A percentile compares a stretch with the other conserved stretches of the same genome.
Evolutionary conservation across 1,139 yeast species (phyloP).

Genomic region (Candida pseudoviswanathii): DNA sequence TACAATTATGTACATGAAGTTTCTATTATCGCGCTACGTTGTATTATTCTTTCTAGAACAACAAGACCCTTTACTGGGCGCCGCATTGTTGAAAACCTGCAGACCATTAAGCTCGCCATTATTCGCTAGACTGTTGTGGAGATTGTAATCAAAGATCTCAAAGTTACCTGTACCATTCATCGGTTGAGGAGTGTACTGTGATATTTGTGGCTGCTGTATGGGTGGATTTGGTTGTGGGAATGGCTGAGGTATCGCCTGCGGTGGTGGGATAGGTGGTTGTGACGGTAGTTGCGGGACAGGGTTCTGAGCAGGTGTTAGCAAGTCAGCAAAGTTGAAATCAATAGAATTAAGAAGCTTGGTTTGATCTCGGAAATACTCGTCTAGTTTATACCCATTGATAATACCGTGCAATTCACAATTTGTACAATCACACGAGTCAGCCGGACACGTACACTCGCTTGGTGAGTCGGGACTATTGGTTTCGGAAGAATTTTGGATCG

Average conservation of each 20-base stretch:
- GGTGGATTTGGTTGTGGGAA: slow-evolving; percentile 15
- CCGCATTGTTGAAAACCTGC: background rate
- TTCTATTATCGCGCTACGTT: background rate
- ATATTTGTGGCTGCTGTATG: background rate
- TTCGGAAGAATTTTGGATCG: slow-evolving; percentile 2
- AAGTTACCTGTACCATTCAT: background rate
- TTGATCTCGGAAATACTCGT: slow-evolving; percentile 30
- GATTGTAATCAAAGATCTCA: slow-evolving; percentile 1
- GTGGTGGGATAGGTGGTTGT: slow-evolving; percentile 31
- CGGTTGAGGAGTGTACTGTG: background rate
- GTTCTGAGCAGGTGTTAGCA: background rate
- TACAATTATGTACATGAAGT: background rate
- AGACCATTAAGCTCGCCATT: background rate
- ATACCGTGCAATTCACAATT: slow-evolving; percentile 60
- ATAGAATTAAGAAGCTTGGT: slow-evolving; percentile 10
- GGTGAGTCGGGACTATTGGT: background rate
- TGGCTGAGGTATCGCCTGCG: slow-evolving; percentile 46
- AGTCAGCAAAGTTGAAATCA: slow-evolving; percentile 11
- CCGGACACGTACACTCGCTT: slow-evolving; percentile 42
- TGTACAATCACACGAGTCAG: slow-evolving; percentile 50
- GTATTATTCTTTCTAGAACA: background rate
- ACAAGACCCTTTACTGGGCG: background rate
- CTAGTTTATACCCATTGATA: slow-evolving; percentile 49
- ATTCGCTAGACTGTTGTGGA: background rate
- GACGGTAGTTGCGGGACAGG: slow-evolving; percentile 14